Evolutionary conservation across 169 alveolate species (phyloP), one percentile per base, ranked within the genome.

Genomic region (Plasmodium ovale): DNA sequence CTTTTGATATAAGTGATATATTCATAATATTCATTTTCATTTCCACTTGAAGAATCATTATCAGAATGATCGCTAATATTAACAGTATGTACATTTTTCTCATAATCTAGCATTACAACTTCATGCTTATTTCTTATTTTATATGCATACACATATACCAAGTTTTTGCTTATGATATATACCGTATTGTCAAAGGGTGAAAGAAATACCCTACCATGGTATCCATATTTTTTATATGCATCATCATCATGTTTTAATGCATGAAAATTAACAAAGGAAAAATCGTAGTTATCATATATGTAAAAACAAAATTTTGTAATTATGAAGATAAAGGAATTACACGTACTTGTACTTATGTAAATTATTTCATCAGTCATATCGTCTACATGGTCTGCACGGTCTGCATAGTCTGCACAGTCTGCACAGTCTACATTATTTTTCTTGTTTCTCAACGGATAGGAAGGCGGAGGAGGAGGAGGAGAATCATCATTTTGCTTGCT

Each of bases 21-120:
- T 39, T 71, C 91, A 85, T 85, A 85, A 49, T 85, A 85, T 69
- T 85, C 91, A 85, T 85, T 85, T 85, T 85, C 91, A 58, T 70
- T 70, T 68, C 42, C 87, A 29, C 87, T 85, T 16, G 87, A 68
- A 10, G 87, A 54, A n/a, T 85, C 87, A 51, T 33, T 58, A 54
- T 85, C 91, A 19, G 73, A 56, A 58, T 53, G 25, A 39, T 85
- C 87, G 37, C 27, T 56, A 16, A 84, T 68, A 21, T 68, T 84
- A 53, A 84, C 21, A 21, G 87, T 56, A 71, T 68, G 87, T 21
- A 42, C 65, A 54, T 67, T 84, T 33, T 84, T 84, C 23, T 84
- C 79, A 69, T 67, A 68, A 44, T 85, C 91, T 71, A 85, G 39
- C 56, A 85, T 58, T 33, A 85, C 74, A 29, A 68, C 56, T 35